Base-by-base conservation (phyloP, 306 rosid genomes). In the Sesbania bispinosa region DNA sequence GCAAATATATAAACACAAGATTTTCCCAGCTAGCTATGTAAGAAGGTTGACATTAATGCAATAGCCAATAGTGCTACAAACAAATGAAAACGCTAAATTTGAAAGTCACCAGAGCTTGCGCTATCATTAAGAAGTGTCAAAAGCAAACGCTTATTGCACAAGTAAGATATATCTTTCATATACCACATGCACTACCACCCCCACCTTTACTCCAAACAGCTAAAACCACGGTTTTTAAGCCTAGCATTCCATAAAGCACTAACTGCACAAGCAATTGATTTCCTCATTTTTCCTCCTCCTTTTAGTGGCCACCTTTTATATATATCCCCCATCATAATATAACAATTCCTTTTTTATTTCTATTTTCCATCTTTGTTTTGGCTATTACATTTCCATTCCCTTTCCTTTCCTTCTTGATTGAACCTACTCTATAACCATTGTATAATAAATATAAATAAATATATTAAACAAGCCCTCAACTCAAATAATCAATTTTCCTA, bases 401-500 rank as follows among this genome's bases (percentile, higher is more conserved):
- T 33, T 73, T 24, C 10, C 36, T 38, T 4, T 3, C 7, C 16
- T 10, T 55, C 59, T 54, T 29, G 30, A 71, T 55, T 29, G 30
- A 71, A 48, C 68, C 81, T 71, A 74, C 73, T 19, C 63, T 64
- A 27, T 57, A 57, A 72, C 15, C 35, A 45, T 8, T 26, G 79
- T 86, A 52, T 77, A 83, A 81, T 78, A 41, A 75, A 27, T 26
- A 52, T 48, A 48, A 29, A 38, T 20, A 63, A 83, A 81, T 73
- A 78, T 64, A 87, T 65, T 10, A 73, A 77, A 57, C 67, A 71
- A 67, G 27, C 75, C 62, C 74, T 68, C 69, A 68, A 57, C 71
- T 15, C 45, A 51, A 73, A 46, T 76, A 29, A 14, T 15, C 30
- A 75, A 80, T 80, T 69, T 75, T 32, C 86, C 97, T 85, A 84